phyloP scores from a whole-genome alignment of 768 basidiomycete species.

The Calocera viscosa region DNA sequence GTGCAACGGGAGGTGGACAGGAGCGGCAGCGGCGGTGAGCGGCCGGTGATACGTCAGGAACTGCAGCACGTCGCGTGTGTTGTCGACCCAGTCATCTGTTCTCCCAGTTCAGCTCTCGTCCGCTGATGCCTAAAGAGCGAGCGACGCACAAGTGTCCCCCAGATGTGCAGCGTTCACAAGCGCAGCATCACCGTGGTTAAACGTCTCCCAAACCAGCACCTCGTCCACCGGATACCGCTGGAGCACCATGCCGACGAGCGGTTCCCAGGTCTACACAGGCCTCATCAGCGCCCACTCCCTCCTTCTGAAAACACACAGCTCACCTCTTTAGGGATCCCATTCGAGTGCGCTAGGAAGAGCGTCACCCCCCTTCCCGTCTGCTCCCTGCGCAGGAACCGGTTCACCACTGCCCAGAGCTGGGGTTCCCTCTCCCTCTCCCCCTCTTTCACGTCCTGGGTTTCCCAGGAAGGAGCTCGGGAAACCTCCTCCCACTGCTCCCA shows the following conservation, averaged over 20 bases:
- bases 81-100: slow-evolving; percentile 66
- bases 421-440: slow-evolving; percentile 9
- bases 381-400: slow-evolving; percentile 47
- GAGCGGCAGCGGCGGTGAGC: not conserved
- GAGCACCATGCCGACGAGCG: slow-evolving; percentile 20
- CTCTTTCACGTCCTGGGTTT: slow-evolving; percentile 20
- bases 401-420: slow-evolving; percentile 55
- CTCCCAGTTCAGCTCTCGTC: not conserved
- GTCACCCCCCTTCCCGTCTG: slow-evolving; percentile 40
- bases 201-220: slow-evolving; percentile 72
- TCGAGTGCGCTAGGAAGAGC: slow-evolving; percentile 67
- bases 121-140: not conserved
- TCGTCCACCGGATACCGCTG: slow-evolving; percentile 37
- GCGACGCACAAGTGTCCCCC: slow-evolving; percentile 45
- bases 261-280: slow-evolving; percentile 62
- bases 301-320: not conserved
- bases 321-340: slow-evolving; percentile 64
- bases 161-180: slow-evolving; percentile 49
- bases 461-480: slow-evolving; percentile 4
- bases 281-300: not conserved
- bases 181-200: slow-evolving; percentile 76
- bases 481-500: not conserved
- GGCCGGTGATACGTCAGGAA: slow-evolving; percentile 29
- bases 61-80: slow-evolving; percentile 62
- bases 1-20: not conserved